Evolutionary conservation across 495 filamentous ascomycete genomes (phyloP), one percentile per base, ranked within the genome.

Genomic region (Xylaria bambusicola): DNA sequence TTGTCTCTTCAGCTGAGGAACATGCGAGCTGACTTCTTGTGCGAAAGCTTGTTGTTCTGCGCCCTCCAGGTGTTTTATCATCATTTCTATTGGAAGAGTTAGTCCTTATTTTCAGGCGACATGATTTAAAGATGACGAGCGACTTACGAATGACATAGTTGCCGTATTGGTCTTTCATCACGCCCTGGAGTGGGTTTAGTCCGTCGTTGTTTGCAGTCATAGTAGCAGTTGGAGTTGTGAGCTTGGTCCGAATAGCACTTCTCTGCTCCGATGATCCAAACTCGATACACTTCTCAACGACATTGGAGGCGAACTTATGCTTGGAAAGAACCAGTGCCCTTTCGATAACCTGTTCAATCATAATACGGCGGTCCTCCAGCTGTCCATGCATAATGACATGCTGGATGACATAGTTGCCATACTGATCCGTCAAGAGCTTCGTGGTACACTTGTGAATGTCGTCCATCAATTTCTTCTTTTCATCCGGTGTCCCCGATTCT

Each of bases 261-360:
- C 87, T 85, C 66, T 96, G 85, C 46, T 87, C 81, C 18, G 82
- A 75, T 1, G 82, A 85, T 10, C 90, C 92, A 62, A 83, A 84
- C 54, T 87, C 77, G 48, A 98, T 90, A 63, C 91, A 94, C 77
- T 93, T 96, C 75, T 98, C 94, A 1, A 98, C 95, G 5, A 98
- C 94, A 65, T 98, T 97, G 64, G 91, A 96, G 3, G 95, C 94
- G 67, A 92, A 97, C 70, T 98, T 98, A 75, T 98, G 93, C 76
- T 91, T 96, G 6, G 91, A 96, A 63, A 88, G 84, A 1, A 76
- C 77, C n/a, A 95, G 70, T 0, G 95, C 74, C 52, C 92, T 82
- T 5, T 77, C 77, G 51, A 84, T 88, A 63, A 98, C 87, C 31
- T 92, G 71, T 36, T 76, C 70, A 55, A 97, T 88, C 71, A 97